phyloP scores from a whole-genome alignment of 768 basidiomycete genomes.

The Cubamyces sp. region DNA sequence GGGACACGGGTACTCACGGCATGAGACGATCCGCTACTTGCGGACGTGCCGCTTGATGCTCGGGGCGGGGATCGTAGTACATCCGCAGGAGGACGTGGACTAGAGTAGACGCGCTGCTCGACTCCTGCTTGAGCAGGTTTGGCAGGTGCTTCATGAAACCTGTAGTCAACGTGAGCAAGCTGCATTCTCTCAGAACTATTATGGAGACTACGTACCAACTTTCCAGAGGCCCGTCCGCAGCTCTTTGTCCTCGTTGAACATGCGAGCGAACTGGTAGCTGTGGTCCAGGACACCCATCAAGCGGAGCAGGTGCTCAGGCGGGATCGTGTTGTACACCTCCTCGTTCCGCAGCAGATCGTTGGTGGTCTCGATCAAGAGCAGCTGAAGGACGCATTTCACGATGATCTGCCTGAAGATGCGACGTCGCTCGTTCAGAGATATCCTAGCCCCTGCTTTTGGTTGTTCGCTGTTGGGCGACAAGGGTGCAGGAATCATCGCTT shows the following conservation, averaged over 20 bases:
- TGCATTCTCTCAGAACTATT: background rate
- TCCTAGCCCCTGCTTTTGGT: slow-evolving; percentile 48
- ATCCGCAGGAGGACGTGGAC: slow-evolving; percentile 91
- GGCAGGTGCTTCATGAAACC: slow-evolving; percentile 99
- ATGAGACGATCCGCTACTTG: slow-evolving; percentile 77
- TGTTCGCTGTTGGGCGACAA: slow-evolving; percentile 75
- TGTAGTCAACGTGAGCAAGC: slow-evolving; percentile 35
- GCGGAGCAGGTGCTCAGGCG: slow-evolving; percentile 88
- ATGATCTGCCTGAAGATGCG: slow-evolving; percentile 98
- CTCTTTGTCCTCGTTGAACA: slow-evolving; percentile 98
- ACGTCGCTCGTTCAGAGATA: slow-evolving; percentile 72
- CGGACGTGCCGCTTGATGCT: slow-evolving; percentile 81
- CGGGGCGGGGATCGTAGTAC: slow-evolving; percentile 90
- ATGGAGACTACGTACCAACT: slow-evolving; percentile 78
- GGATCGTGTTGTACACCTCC: slow-evolving; percentile 90
- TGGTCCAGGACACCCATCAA: slow-evolving; percentile 97
- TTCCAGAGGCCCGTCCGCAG: slow-evolving; percentile 97
- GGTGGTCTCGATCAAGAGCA: slow-evolving; percentile 95
- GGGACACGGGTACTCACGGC: slow-evolving; percentile 50
- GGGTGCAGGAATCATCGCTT: slow-evolving; percentile 83
- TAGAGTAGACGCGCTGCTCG: slow-evolving; percentile 92
- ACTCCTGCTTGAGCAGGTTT: slow-evolving; percentile 97
- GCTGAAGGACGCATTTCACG: slow-evolving; percentile 97
- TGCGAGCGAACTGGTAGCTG: slow-evolving; percentile 95
- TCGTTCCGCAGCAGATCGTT: slow-evolving; percentile 93